phyloP scores from a whole-genome alignment of 495 filamentous ascomycete species.

The Aspergillus hancockii region DNA sequence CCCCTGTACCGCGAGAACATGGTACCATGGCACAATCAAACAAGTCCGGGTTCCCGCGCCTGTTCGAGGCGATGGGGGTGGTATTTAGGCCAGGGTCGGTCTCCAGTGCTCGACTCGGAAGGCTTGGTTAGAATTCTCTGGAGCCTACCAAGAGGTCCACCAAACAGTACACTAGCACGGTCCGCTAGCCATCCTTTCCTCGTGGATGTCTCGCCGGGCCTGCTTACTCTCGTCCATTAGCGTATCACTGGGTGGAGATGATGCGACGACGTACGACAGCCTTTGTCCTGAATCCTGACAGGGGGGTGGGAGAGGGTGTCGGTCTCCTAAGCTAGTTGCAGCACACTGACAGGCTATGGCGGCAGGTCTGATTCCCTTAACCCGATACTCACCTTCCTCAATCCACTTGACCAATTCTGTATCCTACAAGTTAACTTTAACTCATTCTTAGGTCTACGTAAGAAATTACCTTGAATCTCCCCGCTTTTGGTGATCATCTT shows the following conservation, averaged over 20 bases:
- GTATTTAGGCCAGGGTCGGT: slow-evolving; percentile 9
- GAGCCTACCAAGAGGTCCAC: slow-evolving; percentile 15
- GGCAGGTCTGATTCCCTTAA: slow-evolving; percentile 25
- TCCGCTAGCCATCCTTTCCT: slow-evolving; percentile 23
- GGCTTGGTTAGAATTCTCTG: slow-evolving; percentile 21
- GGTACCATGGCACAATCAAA: background rate
- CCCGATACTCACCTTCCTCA: slow-evolving; percentile 19
- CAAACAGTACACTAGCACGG: slow-evolving; percentile 20
- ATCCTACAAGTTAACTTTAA: slow-evolving; percentile 27
- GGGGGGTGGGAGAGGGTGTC: slow-evolving; percentile 7
- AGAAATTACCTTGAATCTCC: slow-evolving; percentile 27
- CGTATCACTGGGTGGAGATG: slow-evolving; percentile 24
- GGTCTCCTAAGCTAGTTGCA: slow-evolving; percentile 24
- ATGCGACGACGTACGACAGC: slow-evolving; percentile 28
- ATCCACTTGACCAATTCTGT: slow-evolving; percentile 21
- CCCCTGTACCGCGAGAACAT: background rate
- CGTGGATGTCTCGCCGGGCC: slow-evolving; percentile 27
- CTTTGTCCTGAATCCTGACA: slow-evolving; percentile 25
- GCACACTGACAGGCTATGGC: slow-evolving; percentile 16
- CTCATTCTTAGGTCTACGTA: slow-evolving; percentile 23
- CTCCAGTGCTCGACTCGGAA: slow-evolving; percentile 17
- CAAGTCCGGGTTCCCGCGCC: slow-evolving; percentile 15
- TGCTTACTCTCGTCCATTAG: slow-evolving; percentile 22
- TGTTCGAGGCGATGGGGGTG: slow-evolving; percentile 5
- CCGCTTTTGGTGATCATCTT: slow-evolving; percentile 15